Base-by-base conservation (phyloP, 352 stramenopile genomes). In the Pythium brassicae region DNA sequence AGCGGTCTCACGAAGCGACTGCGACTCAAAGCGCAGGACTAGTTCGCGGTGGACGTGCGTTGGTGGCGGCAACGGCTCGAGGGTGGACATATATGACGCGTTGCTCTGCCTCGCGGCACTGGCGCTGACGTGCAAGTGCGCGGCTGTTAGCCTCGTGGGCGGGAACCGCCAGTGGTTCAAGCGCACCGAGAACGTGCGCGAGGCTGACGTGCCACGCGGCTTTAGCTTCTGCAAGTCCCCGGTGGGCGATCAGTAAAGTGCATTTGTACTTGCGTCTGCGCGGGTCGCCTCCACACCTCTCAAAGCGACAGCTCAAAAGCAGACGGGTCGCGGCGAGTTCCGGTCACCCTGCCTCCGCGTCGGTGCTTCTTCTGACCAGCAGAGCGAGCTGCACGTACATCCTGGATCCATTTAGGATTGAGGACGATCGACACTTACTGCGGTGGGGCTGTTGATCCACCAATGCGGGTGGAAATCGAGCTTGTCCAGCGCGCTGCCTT, bases 131-230 rank as follows among this genome's bases (percentile, higher is more conserved):
- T 92, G 81, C 63, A 90, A 88, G 53, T 92, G 86, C 54, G 83
- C 83, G 9, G 81, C 89, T 17, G 83, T 94, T 45, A 90, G 78
- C 54, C 68, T 98, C 19, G 77, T 98, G 23, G 95, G 98, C 74
- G 76, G 97, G 55, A 94, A 97, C 51, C 82, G 93, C 20, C 92
- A 98, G 72, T 98, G 94, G 92, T 98, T 98, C 69, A 95, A 97
- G 71, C 96, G 83, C 54, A 73, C 86, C 22, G 74, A 91, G 27
- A 86, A 89, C 52, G 78, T 93, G 23, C 62, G 77, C 35, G 80
- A 93, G 61, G 77, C 76, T 0, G 78, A 93, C 34, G 80, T 93
- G 62, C 80, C 80, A 25, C 80, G 83, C n/a, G 80, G 90, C 57
- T 91, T 93, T 45, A 90, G 76, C 54, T 93, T 93, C 58, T 93